These are phyloP conservation scores for Tuber magnatum DNA, from an alignment of 495 filamentous ascomycete genomes.

Conservation along the genomic window DNA sequence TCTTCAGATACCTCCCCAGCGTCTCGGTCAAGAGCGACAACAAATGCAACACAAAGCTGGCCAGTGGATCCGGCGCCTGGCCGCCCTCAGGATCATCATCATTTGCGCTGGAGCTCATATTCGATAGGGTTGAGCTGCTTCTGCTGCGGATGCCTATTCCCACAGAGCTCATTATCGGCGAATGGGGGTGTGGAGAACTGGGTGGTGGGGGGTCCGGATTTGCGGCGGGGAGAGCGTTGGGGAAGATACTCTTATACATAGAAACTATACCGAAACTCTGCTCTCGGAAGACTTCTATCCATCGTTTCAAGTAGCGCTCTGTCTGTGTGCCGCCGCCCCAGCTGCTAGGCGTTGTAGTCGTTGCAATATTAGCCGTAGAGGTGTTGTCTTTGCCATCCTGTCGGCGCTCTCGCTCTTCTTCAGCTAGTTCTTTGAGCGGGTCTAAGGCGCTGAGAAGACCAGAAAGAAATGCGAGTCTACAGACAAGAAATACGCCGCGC, in stretches of 20 bases:
- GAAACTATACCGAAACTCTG: slow-evolving; percentile 93
- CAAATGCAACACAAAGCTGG: slow-evolving; percentile 81
- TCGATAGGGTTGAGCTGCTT: slow-evolving; percentile 27
- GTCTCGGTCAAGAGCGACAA: slow-evolving; percentile 73
- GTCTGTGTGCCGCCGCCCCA: slow-evolving; percentile 84
- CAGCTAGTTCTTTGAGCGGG: slow-evolving; percentile 78
- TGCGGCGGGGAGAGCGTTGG: slow-evolving; percentile 42
- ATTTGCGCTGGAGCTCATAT: slow-evolving; percentile 10
- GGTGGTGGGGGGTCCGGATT: slow-evolving; percentile 41
- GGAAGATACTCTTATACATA: slow-evolving; percentile 86
- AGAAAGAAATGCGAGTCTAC: slow-evolving; percentile 70
- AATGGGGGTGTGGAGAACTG: slow-evolving; percentile 40
- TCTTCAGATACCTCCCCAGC: slow-evolving; percentile 70
- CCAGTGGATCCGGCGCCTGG: slow-evolving; percentile 65
- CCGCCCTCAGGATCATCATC: slow-evolving; percentile 41
- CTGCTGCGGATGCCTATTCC: slow-evolving; percentile 37
- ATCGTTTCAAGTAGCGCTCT: slow-evolving; percentile 86
- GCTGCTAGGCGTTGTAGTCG: slow-evolving; percentile 37
- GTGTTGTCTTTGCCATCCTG: slow-evolving; percentile 9
- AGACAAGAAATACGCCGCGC: slow-evolving; percentile 80
- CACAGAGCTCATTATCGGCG: slow-evolving; percentile 11
- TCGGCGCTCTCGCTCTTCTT: slow-evolving; percentile 64
- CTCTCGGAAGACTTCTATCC: slow-evolving; percentile 96
- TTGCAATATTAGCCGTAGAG: slow-evolving; percentile 2
- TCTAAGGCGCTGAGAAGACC: slow-evolving; percentile 76